These are phyloP conservation scores for Aspergillus ostianus DNA, from an alignment of 495 filamentous ascomycete species.

Conservation along the genomic window DNA sequence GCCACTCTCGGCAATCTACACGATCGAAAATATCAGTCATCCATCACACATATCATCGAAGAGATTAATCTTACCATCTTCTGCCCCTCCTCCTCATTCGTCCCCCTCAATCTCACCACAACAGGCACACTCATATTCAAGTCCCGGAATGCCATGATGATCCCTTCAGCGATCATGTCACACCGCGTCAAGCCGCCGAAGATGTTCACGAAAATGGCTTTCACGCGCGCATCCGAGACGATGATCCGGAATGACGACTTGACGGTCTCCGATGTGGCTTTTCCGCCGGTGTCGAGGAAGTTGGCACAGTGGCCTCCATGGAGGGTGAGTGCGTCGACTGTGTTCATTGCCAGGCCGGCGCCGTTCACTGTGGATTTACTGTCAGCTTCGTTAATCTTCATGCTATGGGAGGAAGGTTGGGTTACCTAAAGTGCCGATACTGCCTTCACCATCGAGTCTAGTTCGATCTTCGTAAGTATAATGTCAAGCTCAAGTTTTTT, in stretches of 20 bases:
- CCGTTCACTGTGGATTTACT: slow-evolving; percentile 61
- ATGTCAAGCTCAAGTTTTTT: neutral
- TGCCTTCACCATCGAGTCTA: slow-evolving; percentile 48
- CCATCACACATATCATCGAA: neutral
- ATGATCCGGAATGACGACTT: slow-evolving; percentile 73
- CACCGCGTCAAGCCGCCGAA: slow-evolving; percentile 83
- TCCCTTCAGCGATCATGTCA: slow-evolving; percentile 86
- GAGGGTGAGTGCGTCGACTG: slow-evolving; percentile 70
- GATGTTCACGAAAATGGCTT: slow-evolving; percentile 81
- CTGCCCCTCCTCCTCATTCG: slow-evolving; percentile 75
- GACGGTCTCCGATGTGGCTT: slow-evolving; percentile 83
- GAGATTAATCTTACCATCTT: slow-evolving; percentile 53
- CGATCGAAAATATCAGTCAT: slow-evolving; percentile 13
- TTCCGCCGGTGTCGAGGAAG: slow-evolving; percentile 88
- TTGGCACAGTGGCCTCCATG: slow-evolving; percentile 69
- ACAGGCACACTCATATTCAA: slow-evolving; percentile 69
- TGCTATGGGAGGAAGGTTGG: neutral
- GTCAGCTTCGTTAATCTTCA: slow-evolving; percentile 5
- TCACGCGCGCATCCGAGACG: slow-evolving; percentile 67
- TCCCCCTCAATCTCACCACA: slow-evolving; percentile 80
- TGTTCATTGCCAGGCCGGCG: slow-evolving; percentile 91
- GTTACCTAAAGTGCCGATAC: slow-evolving; percentile 65
- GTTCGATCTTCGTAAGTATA: slow-evolving; percentile 5
- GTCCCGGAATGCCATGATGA: slow-evolving; percentile 75
- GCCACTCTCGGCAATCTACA: slow-evolving; percentile 68